Conservation (phyloP, 2,329 filamentous ascomycete genomes). For the Rhynchosporium graminicola region DNA sequence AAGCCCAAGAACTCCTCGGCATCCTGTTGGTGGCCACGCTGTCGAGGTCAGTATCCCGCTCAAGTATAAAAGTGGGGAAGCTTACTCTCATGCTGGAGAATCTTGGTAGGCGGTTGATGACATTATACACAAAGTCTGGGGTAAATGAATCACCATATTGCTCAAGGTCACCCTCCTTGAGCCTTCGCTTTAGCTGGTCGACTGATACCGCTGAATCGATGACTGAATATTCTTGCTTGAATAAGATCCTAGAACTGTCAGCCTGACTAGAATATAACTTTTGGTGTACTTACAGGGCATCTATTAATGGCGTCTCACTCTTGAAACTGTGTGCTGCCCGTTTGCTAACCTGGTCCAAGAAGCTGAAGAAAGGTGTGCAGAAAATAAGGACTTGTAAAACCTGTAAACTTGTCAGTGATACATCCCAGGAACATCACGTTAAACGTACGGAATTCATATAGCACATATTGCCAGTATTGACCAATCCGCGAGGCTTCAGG, state of each 20-base stretch:
- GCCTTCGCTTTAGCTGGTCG: constrained; percentile 69
- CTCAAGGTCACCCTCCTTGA: constrained; percentile 84
- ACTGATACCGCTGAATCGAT: constrained; percentile 76
- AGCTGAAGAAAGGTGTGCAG: constrained; percentile 91
- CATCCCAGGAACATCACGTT: background rate
- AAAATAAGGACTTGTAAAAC: constrained; percentile 94
- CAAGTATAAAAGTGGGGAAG: constrained; percentile 29
- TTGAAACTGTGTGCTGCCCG: constrained; percentile 89
- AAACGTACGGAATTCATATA: constrained; percentile 96
- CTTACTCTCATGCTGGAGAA: constrained; percentile 90
- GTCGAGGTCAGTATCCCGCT: constrained; percentile 34
- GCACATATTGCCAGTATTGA: constrained; percentile 98
- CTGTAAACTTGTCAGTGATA: constrained; percentile 51
- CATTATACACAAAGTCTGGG: constrained; percentile 93
- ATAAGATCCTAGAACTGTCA: constrained; percentile 71
- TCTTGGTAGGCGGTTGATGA: constrained; percentile 80
- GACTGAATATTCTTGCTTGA: constrained; percentile 87
- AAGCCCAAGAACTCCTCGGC: constrained; percentile 97
- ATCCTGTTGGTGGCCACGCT: constrained; percentile 96
- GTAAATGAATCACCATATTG: constrained; percentile 89
- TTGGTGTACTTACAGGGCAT: constrained; percentile 73
- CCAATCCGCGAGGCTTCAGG: constrained; percentile 86
- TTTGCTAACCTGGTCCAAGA: constrained; percentile 83
- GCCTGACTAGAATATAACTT: constrained; percentile 5
- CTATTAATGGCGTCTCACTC: constrained; percentile 88